These are phyloP conservation scores for Trametes versicolor DNA, from an alignment of 1,284 basidiomycete species.

Conservation along the genomic window DNA sequence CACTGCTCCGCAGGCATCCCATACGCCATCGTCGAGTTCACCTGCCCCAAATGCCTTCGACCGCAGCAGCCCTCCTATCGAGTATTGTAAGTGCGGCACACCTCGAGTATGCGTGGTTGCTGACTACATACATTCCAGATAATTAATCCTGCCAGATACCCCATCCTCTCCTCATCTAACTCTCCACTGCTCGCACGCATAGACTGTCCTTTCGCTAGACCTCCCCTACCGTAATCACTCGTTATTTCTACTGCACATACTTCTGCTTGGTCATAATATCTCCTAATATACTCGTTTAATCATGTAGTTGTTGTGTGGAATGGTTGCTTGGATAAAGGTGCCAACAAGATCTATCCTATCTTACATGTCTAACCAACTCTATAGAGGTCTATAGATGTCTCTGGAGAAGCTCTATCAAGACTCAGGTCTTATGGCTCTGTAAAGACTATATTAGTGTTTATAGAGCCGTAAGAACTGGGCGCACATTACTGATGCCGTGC, in stretches of 20 bases:
- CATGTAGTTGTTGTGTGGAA: background rate
- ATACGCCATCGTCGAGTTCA: background rate
- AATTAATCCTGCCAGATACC: too few relatives aligned
- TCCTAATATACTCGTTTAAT: too few relatives aligned
- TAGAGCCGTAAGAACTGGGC: background rate
- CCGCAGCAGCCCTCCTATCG: background rate
- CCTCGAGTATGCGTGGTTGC: background rate
- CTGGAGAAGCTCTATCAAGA: background rate
- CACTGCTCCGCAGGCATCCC: background rate
- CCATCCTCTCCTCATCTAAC: too few relatives aligned
- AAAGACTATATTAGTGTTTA: background rate
- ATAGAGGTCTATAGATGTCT: background rate
- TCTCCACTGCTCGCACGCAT: too few relatives aligned
- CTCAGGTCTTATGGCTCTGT: constrained; percentile 1
- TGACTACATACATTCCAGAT: background rate
- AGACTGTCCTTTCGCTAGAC: too few relatives aligned
- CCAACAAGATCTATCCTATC: background rate
- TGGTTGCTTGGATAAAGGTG: background rate
- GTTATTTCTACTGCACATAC: too few relatives aligned
- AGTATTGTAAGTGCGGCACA: background rate
- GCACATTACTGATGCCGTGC: constrained; percentile 11
- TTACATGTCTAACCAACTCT: background rate
- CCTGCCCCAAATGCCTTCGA: background rate
- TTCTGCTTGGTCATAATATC: too few relatives aligned
- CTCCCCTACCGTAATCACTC: too few relatives aligned